Evolutionary conservation across 1,284 basidiomycete genomes (phyloP).

Genomic region (Ganoderma lingzhi): DNA sequence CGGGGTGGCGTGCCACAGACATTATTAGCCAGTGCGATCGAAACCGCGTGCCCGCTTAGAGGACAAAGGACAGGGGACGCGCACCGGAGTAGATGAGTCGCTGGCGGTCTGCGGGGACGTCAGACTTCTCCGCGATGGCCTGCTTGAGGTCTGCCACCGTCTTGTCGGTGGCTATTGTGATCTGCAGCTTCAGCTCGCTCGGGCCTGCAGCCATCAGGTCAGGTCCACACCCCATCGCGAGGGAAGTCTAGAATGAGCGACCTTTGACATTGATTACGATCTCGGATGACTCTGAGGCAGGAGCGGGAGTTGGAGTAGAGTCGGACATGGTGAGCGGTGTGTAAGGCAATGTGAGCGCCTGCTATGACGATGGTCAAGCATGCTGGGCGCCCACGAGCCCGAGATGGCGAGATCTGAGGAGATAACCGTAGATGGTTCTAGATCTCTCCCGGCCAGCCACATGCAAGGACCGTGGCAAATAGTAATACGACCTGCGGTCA

Average conservation of each 20-base stretch:
- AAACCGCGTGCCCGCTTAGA: constrained; percentile 3
- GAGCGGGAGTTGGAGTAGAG: constrained; percentile 43
- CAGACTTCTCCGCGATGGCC: constrained; percentile 82
- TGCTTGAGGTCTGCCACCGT: constrained; percentile 88
- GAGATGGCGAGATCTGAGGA: constrained; percentile 12
- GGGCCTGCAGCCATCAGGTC: constrained; percentile 60
- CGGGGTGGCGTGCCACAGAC: background rate
- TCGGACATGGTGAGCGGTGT: constrained; percentile 26
- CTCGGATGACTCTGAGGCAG: constrained; percentile 51
- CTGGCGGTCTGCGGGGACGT: constrained; percentile 87
- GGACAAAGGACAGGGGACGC: constrained; percentile 34
- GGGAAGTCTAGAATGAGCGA: constrained; percentile 35
- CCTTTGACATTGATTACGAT: constrained; percentile 84
- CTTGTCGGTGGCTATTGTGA: constrained; percentile 81
- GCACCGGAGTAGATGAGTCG: constrained; percentile 88
- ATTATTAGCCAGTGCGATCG: background rate
- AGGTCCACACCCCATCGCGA: too few species aligned
- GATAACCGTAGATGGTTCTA: constrained; percentile 27
- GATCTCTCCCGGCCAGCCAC: constrained; percentile 9
- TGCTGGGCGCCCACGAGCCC: constrained; percentile 15
- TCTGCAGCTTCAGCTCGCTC: constrained; percentile 89
- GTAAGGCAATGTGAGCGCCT: constrained; percentile 15
- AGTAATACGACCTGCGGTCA: background rate
- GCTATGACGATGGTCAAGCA: constrained; percentile 26
- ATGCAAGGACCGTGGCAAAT: background rate